These are phyloP conservation scores for Sugiyamaella xylanicola DNA, from an alignment of 1,139 yeast species.

Conservation along the genomic window DNA sequence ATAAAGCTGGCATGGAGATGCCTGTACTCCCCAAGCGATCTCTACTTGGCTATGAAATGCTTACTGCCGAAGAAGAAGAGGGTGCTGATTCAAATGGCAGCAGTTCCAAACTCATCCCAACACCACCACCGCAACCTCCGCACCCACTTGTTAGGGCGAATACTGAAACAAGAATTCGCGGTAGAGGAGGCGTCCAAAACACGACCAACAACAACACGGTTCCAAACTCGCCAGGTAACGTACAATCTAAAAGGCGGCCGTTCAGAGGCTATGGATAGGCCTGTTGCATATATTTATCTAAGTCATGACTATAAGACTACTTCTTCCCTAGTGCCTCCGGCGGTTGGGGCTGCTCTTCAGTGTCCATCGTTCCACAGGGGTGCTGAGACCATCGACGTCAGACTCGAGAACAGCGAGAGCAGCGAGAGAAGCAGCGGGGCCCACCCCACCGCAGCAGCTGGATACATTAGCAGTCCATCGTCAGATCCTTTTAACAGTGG, in stretches of 20 bases:
- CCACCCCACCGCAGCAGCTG: no score
- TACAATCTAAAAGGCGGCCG: conserved; percentile 10
- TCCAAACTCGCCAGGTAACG: not conserved
- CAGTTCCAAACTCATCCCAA: not conserved
- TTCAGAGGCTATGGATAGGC: conserved; percentile 16
- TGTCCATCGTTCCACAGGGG: no score
- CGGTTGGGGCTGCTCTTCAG: not conserved
- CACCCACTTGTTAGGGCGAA: conserved; percentile 7
- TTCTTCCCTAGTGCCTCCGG: not conserved
- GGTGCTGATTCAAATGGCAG: conserved; percentile 3
- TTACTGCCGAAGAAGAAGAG: conserved; percentile 20
- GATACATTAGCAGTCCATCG: no score
- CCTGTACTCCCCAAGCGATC: conserved; percentile 25
- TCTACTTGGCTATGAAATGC: conserved; percentile 29
- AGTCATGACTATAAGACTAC: not conserved
- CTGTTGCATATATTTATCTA: not conserved
- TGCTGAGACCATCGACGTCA: no score
- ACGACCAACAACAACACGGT: conserved; percentile 5
- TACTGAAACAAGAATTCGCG: conserved; percentile 33
- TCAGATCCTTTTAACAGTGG: no score
- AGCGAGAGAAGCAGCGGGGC: not conserved
- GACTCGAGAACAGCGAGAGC: not conserved
- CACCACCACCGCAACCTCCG: not conserved
- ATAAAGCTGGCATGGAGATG: conserved; percentile 25
- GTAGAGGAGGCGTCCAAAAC: conserved; percentile 44